phyloP scores from a whole-genome alignment of 345 rosid genomes.

The Populus pruinosa region DNA sequence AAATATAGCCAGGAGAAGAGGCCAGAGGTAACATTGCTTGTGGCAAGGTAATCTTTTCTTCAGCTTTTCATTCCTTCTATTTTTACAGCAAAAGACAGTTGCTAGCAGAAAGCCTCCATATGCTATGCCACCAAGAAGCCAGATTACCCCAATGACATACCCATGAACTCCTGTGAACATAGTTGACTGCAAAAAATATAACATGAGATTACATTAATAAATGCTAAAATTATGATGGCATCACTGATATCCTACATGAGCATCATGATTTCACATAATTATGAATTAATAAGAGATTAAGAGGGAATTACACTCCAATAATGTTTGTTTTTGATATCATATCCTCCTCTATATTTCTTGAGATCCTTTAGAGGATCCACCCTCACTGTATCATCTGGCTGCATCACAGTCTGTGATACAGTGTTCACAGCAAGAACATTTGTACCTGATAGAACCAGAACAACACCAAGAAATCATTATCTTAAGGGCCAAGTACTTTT shows the following conservation, averaged over 20 bases:
- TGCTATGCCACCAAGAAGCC: constrained; percentile 48
- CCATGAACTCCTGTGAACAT: constrained; percentile 59
- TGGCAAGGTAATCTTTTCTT: constrained; percentile 25
- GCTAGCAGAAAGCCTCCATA: constrained; percentile 33
- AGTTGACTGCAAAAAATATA: constrained; percentile 44
- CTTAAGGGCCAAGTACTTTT: neutral
- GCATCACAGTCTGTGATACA: constrained; percentile 12
- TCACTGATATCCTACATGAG: neutral
- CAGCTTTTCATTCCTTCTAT: constrained; percentile 24
- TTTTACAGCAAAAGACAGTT: constrained; percentile 21
- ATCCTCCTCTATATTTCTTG: constrained; percentile 65
- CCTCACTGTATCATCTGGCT: constrained; percentile 44
- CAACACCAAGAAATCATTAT: neutral
- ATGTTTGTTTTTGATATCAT: constrained; percentile 55
- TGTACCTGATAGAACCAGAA: constrained; percentile 19
- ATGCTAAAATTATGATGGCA: neutral
- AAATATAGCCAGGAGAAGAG: constrained; percentile 33
- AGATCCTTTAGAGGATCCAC: constrained; percentile 50
- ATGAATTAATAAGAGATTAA: neutral
- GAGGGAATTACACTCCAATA: constrained; percentile 64
- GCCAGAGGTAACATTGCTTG: constrained; percentile 37
- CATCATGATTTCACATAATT: neutral
- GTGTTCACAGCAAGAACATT: constrained; percentile 21
- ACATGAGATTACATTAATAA: neutral
- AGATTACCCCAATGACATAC: constrained; percentile 41